Percentiles rank a stretch among this genome's conserved stretches.
Evolutionary conservation across 2,329 filamentous ascomycete genomes (phyloP).

Genomic region (Colletotrichum kahawae): DNA sequence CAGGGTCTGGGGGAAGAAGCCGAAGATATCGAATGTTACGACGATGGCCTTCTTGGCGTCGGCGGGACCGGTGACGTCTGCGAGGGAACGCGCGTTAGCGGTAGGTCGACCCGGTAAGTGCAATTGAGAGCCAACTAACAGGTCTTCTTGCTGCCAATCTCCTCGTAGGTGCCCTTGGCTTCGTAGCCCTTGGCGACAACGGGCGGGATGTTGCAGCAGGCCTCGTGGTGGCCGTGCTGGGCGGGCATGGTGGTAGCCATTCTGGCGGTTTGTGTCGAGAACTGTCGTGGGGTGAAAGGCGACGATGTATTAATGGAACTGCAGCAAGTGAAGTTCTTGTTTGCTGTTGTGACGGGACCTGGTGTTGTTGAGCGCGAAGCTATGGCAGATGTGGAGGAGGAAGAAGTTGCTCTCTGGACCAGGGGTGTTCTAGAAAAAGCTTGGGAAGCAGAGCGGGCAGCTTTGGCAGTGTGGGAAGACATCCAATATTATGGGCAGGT

Average conservation of each 20-base stretch:
- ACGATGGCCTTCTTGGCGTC: constrained; percentile 64
- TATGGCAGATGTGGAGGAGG: not conserved
- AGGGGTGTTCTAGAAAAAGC: not conserved
- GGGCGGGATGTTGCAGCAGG: constrained; percentile 65
- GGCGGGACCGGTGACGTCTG: constrained; percentile 55
- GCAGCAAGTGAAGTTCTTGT: not conserved
- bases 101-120: fast-evolving
- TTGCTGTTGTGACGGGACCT: not conserved
- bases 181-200: constrained; percentile 61
- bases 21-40: constrained; percentile 71
- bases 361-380: not conserved
- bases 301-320: not conserved
- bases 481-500: not conserved
- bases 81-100: not conserved
- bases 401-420: not conserved
- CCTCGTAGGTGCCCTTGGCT: constrained; percentile 60
- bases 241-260: constrained; percentile 56
- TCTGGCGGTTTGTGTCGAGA: constrained; percentile 8
- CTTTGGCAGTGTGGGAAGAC: not conserved
- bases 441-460: constrained; percentile 9
- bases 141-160: constrained; percentile 60
- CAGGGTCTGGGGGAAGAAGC: constrained; percentile 72
- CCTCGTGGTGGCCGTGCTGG: constrained; percentile 57
- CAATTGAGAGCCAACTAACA: constrained; percentile 32
- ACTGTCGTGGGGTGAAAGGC: not conserved